Evolutionary conservation across 805 yeast genomes (phyloP).

Genomic region (Wickerhamiella hasegawae): DNA sequence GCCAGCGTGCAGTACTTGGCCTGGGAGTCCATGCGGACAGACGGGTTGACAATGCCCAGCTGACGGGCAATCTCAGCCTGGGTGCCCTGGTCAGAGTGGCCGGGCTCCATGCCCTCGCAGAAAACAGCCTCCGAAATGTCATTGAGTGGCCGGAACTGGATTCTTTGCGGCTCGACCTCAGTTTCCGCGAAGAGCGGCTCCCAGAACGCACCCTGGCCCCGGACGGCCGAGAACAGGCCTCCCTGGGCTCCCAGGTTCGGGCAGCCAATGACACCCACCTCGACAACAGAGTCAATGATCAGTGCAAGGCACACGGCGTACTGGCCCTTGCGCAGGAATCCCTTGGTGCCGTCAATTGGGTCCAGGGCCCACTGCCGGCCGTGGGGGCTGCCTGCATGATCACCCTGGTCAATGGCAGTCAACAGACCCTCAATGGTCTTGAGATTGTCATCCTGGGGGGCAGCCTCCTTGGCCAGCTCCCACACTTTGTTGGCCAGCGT

Average conservation of each 20-base stretch:
- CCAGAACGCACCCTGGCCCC: slow-evolving; percentile 51
- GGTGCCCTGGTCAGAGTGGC: slow-evolving; percentile 82
- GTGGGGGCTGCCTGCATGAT: slow-evolving; percentile 55
- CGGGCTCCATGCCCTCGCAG: slow-evolving; percentile 89
- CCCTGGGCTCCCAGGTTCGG: slow-evolving; percentile 68
- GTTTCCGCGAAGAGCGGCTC: slow-evolving; percentile 23
- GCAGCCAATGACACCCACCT: slow-evolving; percentile 89
- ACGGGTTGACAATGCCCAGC: slow-evolving; percentile 40
- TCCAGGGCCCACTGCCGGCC: slow-evolving; percentile 96
- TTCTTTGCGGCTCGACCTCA: slow-evolving; percentile 13
- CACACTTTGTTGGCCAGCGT: slow-evolving; percentile 40
- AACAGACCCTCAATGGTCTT: slow-evolving; percentile 33
- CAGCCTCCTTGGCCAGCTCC: slow-evolving; percentile 39
- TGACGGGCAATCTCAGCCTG: slow-evolving; percentile 57
- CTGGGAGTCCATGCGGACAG: slow-evolving; percentile 81
- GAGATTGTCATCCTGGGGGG: slow-evolving; percentile 19
- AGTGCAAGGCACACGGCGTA: slow-evolving; percentile 91
- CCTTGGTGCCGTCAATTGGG: slow-evolving; percentile 97
- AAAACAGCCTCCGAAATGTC: slow-evolving; percentile 41
- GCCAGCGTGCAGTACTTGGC: slow-evolving; percentile 89
- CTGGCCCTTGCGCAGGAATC: slow-evolving; percentile 89
- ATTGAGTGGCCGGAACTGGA: slow-evolving; percentile 36
- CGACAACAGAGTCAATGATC: slow-evolving; percentile 70
- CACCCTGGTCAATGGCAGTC: slow-evolving; percentile 62
- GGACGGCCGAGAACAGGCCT: slow-evolving; percentile 59